These are phyloP conservation scores for Symmetrospora coprosmae DNA, from an alignment of 768 basidiomycete genomes.

Conservation along the genomic window DNA sequence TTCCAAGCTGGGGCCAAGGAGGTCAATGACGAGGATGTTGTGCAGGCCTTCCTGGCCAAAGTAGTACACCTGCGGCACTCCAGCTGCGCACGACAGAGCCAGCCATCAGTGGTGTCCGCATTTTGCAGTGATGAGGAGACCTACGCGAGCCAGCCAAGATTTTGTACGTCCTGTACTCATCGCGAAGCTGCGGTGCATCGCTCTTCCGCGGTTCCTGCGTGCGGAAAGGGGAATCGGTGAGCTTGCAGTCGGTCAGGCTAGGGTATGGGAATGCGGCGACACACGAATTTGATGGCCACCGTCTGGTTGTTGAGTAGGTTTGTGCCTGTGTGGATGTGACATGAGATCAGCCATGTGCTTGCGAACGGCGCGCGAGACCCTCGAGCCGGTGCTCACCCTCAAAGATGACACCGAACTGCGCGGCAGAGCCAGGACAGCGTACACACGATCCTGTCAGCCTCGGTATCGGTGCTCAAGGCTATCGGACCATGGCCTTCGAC, in stretches of 20 bases:
- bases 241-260: not conserved
- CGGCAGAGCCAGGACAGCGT: not conserved
- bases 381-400: constrained; percentile 48
- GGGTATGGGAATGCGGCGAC: constrained; percentile 37
- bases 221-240: not conserved
- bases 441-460: no score
- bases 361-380: not conserved
- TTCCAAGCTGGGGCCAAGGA: constrained; percentile 88
- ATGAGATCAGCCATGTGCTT: not conserved
- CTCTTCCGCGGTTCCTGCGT: constrained; percentile 59
- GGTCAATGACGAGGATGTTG: constrained; percentile 96
- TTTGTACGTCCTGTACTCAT: constrained; percentile 97
- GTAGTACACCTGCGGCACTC: constrained; percentile 98
- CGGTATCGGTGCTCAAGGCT: not conserved
- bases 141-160: constrained; percentile 76
- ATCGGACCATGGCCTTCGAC: no score
- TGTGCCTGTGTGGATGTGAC: constrained; percentile 50
- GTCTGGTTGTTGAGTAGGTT: constrained; percentile 97
- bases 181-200: constrained; percentile 91
- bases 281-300: constrained; percentile 98
- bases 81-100: constrained; percentile 45
- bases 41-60: constrained; percentile 98
- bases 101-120: not conserved
- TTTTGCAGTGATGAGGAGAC: constrained; percentile 35
- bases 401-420: constrained; percentile 81